Percentiles rank a stretch among this genome's conserved stretches.
These are phyloP conservation scores for Violaceomyces palustris DNA, from an alignment of 1,284 basidiomycete species.

Conservation along the genomic window DNA sequence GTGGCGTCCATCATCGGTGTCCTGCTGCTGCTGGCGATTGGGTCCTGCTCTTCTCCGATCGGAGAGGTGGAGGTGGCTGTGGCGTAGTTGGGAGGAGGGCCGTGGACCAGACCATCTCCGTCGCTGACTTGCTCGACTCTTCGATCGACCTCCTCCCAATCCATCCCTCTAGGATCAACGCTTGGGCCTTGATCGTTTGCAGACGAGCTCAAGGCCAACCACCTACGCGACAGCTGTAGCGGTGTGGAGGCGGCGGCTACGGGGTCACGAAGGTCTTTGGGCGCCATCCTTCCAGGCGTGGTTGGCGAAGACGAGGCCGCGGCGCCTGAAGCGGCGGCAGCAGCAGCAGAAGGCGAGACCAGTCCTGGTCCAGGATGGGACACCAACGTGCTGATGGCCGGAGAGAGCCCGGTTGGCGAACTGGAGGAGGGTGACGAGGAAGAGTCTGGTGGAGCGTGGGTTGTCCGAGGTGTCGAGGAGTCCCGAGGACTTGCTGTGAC, in stretches of 20 bases:
- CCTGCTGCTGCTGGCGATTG: no score
- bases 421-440: not conserved
- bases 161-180: no score
- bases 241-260: conserved; percentile 15
- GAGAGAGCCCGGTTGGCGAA: not conserved
- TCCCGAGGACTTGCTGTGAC: conserved; percentile 9
- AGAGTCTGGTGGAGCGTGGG: not conserved
- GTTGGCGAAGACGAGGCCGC: not conserved
- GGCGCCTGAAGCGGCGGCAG: no score
- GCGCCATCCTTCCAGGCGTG: conserved; percentile 3
- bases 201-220: conserved; percentile 27
- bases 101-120: no score
- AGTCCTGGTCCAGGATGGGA: no score
- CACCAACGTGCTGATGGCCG: not conserved
- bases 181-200: not conserved
- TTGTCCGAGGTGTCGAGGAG: conserved; percentile 8
- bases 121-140: no score
- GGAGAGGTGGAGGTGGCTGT: no score
- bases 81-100: no score
- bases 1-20: no score
- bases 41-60: no score
- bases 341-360: not conserved
- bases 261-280: conserved; percentile 1
- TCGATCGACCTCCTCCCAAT: no score
- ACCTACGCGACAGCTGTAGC: conserved; percentile 20